Evolutionary conservation across 352 stramenopile genomes (phyloP).

Genomic region (Pythium coloratum): DNA sequence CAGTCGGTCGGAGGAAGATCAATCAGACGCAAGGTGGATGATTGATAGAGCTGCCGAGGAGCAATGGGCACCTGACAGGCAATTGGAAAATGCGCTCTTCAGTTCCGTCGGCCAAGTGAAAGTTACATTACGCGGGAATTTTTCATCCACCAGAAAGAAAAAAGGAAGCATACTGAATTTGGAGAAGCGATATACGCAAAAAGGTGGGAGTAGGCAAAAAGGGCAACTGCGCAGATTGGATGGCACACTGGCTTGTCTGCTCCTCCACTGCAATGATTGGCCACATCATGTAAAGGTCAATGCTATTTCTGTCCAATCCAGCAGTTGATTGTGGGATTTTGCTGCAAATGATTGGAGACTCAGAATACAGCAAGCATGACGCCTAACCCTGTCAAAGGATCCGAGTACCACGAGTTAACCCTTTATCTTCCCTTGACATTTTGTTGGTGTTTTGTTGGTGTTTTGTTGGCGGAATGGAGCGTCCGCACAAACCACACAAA

Average conservation of each 20-base stretch:
- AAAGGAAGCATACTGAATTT: constrained; percentile 1
- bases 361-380: neutral
- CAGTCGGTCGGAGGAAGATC: neutral
- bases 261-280: neutral
- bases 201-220: neutral
- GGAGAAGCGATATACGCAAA: neutral
- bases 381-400: neutral
- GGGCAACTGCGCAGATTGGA: constrained; percentile 4
- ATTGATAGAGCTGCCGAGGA: neutral
- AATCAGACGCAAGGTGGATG: neutral
- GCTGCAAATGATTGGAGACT: neutral
- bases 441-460: neutral
- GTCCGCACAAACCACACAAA: too few relatives aligned
- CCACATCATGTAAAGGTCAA: neutral
- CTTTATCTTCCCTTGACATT: constrained; percentile 1
- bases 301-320: neutral
- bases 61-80: neutral
- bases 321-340: neutral
- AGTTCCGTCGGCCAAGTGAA: neutral
- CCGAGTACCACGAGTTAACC: neutral
- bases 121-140: neutral
- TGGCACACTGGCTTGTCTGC: neutral
- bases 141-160: neutral
- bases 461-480: too few relatives aligned
- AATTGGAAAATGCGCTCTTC: constrained; percentile 1